Evolutionary conservation across 106 monocot genomes (phyloP), one percentile per base, ranked within the genome.

Genomic region (Dendrobium catenatum): DNA sequence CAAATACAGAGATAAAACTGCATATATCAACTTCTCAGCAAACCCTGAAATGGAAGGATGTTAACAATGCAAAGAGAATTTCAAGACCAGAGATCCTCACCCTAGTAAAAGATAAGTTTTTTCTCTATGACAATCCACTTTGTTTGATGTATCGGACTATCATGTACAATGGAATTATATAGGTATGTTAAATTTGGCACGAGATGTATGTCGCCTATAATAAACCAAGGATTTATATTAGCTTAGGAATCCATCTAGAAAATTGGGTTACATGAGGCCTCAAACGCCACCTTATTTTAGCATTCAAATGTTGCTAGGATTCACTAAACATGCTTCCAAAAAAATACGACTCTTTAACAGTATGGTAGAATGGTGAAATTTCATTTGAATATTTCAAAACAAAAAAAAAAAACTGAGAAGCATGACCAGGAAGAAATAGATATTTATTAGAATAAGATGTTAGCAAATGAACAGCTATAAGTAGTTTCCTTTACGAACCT

Each of bases 401-500:
- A 26, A 64, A 9, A 26, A 64, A 9, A 26, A 10, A 51, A 15
- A 51, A 51, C 51, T 13, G 13, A 16, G 15, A 51, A 51, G 51
- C 51, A 11, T 51, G 51, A 51, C 13, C 7, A 48, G 3, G 13
- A 10, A 51, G 51, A 1, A 16, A 13, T 13, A 1, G 16, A 61
- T 6, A 61, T 61, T 6, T 61, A 22, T 22, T 22, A 22, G 61
- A 61, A 61, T 22, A 2, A 61, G n/a, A 61, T 61, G n/a, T 61
- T 61, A 6, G 19, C 22, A 70, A 5, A 33, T 37, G 33, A 42
- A 76, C 7, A 42, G 31, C n/a, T 6, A 19, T 29, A 26, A 76
- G 19, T 4, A 76, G 22, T 5, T 43, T 27, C 26, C 26, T 19
- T 22, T 54, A 81, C 76, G 48, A 43, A 92, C 97, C 97, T 92